A percentile compares a stretch with the other conserved stretches of the same genome.
These are phyloP conservation scores for Claviceps purpurea DNA, from an alignment of 2,329 filamentous ascomycete genomes.

Conservation along the genomic window DNA sequence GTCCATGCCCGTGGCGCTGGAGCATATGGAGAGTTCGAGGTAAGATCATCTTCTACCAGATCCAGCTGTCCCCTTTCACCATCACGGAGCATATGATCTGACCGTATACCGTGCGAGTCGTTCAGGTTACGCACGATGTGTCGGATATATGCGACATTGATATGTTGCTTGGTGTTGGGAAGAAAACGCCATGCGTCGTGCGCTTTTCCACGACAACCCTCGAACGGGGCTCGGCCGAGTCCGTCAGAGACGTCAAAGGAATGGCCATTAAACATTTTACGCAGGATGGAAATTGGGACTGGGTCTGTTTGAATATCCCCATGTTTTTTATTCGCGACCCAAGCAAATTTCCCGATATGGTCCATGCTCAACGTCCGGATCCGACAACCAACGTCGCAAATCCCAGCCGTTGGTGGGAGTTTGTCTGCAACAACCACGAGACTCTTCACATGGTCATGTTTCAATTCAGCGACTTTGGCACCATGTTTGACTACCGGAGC, in stretches of 20 bases:
- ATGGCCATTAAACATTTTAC: conserved; percentile 49
- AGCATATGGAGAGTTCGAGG: conserved; percentile 44
- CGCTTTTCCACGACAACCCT: conserved; percentile 63
- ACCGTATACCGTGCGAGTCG: too few relatives aligned
- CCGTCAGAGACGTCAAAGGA: conserved; percentile 55
- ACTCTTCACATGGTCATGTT: conserved; percentile 50
- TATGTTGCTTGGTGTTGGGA: conserved; percentile 39
- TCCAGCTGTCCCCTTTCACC: not conserved
- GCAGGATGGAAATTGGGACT: conserved; percentile 58
- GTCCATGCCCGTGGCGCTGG: conserved; percentile 24
- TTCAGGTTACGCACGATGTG: conserved; percentile 36
- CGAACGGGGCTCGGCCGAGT: conserved; percentile 52
- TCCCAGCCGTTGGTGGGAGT: conserved; percentile 43
- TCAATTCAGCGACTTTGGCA: conserved; percentile 53
- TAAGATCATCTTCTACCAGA: not conserved
- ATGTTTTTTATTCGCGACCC: conserved; percentile 67
- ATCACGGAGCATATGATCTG: too few relatives aligned
- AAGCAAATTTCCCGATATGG: conserved; percentile 61
- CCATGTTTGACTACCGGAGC: conserved; percentile 49
- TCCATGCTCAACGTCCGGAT: conserved; percentile 66
- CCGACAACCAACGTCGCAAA: conserved; percentile 58
- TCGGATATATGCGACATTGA: conserved; percentile 40
- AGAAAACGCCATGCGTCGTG: conserved; percentile 43
- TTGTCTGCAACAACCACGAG: conserved; percentile 46
- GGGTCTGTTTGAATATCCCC: conserved; percentile 65